Evolutionary conservation across 306 rosid species (phyloP).

Genomic region (Vigna trinervia): DNA sequence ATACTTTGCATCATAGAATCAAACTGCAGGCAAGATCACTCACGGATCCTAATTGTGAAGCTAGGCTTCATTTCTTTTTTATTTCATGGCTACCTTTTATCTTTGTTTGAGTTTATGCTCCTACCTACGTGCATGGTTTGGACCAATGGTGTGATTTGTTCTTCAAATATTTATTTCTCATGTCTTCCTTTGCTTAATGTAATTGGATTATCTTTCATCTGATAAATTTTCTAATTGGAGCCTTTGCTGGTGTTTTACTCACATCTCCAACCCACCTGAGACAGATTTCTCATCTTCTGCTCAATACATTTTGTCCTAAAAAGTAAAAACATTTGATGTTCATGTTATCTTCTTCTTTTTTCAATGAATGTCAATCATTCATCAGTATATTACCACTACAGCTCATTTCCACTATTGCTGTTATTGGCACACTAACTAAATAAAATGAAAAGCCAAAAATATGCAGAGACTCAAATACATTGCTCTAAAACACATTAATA

Average conservation of each 20-base stretch:
- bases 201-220: neutral
- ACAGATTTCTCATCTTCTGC: neutral
- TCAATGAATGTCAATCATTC: slow-evolving; percentile 10
- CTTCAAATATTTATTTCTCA: neutral
- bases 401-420: neutral
- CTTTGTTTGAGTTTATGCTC: too few relatives aligned
- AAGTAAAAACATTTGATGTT: neutral
- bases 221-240: neutral
- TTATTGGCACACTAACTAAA: neutral
- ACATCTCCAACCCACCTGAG: neutral
- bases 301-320: neutral
- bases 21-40: too few relatives aligned
- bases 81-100: too few relatives aligned
- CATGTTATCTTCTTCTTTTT: neutral
- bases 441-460: slow-evolving; percentile 18
- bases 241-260: neutral
- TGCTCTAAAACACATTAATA: slow-evolving; percentile 30
- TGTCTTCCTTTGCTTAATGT: neutral
- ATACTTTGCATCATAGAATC: too few relatives aligned
- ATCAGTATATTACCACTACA: neutral
- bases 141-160: too few relatives aligned
- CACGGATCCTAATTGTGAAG: too few relatives aligned
- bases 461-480: neutral
- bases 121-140: too few relatives aligned
- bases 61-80: too few relatives aligned